Evolutionary conservation across 768 basidiomycete species (phyloP).

Genomic region (Filobasidium wieringae): DNA sequence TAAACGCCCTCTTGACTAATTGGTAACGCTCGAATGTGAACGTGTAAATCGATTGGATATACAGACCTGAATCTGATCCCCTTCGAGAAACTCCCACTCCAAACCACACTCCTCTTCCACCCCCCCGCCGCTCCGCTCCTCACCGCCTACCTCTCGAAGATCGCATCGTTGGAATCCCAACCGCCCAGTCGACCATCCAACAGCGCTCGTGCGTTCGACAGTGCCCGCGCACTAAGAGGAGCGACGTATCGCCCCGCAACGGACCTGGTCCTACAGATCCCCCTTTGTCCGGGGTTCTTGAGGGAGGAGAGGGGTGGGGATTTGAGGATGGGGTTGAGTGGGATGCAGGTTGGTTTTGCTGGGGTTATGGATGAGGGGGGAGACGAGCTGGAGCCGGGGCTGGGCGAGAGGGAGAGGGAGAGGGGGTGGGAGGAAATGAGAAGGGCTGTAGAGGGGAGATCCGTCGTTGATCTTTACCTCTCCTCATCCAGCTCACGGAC

Average conservation of each 20-base stretch:
- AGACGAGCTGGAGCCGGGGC: neutral
- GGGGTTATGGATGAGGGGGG: neutral
- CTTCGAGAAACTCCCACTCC: conserved; percentile 59
- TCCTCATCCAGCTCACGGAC: conserved; percentile 38
- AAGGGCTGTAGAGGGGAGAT: conserved; percentile 34
- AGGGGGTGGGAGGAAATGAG: neutral
- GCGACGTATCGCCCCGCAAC: conserved; percentile 20
- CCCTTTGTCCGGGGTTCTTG: conserved; percentile 37
- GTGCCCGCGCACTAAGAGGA: no score
- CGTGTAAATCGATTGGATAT: neutral
- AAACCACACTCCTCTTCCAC: conserved; percentile 55
- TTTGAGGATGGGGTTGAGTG: conserved; percentile 54
- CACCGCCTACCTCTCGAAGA: conserved; percentile 55
- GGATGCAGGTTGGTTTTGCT: conserved; percentile 47
- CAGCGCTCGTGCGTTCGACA: neutral
- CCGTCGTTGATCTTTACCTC: conserved; percentile 50
- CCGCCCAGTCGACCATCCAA: neutral
- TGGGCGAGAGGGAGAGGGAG: neutral
- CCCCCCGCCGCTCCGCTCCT: conserved; percentile 50
- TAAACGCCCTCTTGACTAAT: conserved; percentile 5
- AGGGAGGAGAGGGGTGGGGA: conserved; percentile 43
- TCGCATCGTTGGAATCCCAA: conserved; percentile 26
- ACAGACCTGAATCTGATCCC: conserved; percentile 67
- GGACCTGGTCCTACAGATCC: conserved; percentile 37
- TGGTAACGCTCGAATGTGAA: neutral